Base-by-base conservation (phyloP, 768 basidiomycete species). In the Postia placenta region DNA sequence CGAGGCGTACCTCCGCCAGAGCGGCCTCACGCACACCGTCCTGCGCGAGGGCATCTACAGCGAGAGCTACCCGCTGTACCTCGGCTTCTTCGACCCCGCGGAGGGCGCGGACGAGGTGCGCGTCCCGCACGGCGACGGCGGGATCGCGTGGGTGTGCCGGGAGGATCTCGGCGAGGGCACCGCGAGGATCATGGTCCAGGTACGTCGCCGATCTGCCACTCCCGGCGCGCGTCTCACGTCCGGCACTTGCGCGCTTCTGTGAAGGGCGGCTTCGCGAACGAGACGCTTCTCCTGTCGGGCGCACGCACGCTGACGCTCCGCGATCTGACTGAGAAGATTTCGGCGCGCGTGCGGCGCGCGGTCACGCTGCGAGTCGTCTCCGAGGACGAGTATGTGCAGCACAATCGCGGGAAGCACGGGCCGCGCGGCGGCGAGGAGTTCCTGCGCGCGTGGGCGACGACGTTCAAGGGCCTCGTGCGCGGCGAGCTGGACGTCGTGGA, bases 111-210 rank as follows among this genome's bases (percentile, higher is more conserved):
- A 56, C 47, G 63, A 64, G 47, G 62, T 63, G 15, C 39, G 60
- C 41, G 39, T 63, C n/a, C 64, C 65, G 12, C 51, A 63, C 15
- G 57, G 60, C 22, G 67, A 69, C 44, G 67, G 68, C n/a, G 55
- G 52, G n/a, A 63, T 69, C 30, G 66, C 64, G 11, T 71, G 65
- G 66, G 63, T 59, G 12, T 52, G 58, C 42, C 55, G 65, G 36
- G 62, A 67, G 38, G 69, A 71, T 39, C 58, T 71, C 3, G 69
- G 65, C 6, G 66, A 67, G 49, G 68, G 60, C 3, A 69, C 66
- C 1, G 67, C 68, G 27, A 63, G 56, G 47, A 51, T 71, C 42
- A 58, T 71, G 43, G 58, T 56, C 4, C 53, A 56, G 30, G 62
- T 62, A 40, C 4, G 49, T 49, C 1, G 46, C 17, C 20, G 27